These are phyloP conservation scores for Aegilops longissima DNA, from an alignment of 176 grass and related monocot species.

Conservation along the genomic window DNA sequence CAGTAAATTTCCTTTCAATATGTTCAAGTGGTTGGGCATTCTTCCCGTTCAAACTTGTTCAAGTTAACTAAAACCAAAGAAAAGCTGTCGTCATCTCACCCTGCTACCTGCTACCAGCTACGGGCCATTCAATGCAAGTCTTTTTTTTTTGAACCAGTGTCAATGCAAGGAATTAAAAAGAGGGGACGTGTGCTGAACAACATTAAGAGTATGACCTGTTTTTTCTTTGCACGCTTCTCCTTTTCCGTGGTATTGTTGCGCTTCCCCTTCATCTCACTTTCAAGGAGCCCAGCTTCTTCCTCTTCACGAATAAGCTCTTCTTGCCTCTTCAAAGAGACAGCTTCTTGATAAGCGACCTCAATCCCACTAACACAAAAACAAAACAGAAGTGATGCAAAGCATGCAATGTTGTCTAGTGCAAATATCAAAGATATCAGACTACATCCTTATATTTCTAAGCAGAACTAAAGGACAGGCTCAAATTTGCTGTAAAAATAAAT, in stretches of 20 bases:
- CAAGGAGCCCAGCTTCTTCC: constrained; percentile 72
- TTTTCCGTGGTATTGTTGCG: constrained; percentile 54
- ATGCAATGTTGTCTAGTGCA: constrained; percentile 3
- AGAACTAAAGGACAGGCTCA: not conserved
- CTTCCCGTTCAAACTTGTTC: constrained; percentile 32
- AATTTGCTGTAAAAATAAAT: constrained; percentile 1
- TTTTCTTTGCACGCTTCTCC: constrained; percentile 96
- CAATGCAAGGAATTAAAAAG: not conserved
- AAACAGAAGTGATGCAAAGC: constrained; percentile 27
- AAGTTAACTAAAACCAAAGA: constrained; percentile 6
- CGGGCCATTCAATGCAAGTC: not conserved
- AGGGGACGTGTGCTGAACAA: not conserved
- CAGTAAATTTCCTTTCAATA: constrained; percentile 18
- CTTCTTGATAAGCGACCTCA: constrained; percentile 89
- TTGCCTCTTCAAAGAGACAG: constrained; percentile 94
- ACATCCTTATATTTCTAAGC: constrained; percentile 17
- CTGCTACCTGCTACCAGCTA: constrained; percentile 17
- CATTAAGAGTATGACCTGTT: constrained; percentile 57
- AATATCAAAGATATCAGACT: constrained; percentile 1
- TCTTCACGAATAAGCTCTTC: constrained; percentile 98
- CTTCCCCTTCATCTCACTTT: constrained; percentile 77
- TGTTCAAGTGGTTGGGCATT: constrained; percentile 27
- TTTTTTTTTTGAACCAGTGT: not conserved
- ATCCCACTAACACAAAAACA: constrained; percentile 61
- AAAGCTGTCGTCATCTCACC: constrained; percentile 11